phyloP scores from a whole-genome alignment of 1,139 yeast species.

The Lodderomyces pseudojiufengensis region DNA sequence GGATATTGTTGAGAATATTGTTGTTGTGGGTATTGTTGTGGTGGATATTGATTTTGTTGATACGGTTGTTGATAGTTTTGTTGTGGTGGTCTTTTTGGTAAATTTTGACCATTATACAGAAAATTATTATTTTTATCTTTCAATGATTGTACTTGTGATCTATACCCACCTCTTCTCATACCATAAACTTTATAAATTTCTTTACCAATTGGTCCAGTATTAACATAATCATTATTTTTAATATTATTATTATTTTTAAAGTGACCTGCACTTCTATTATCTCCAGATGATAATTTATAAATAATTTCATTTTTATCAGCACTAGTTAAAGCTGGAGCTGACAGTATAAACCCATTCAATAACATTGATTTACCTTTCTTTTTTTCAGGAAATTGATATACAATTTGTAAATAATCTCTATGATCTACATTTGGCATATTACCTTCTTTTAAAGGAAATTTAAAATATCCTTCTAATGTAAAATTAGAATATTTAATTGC shows the following conservation, averaged over 20 bases:
- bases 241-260: constrained; percentile 19
- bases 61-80: constrained; percentile 1
- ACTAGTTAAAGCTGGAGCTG: constrained; percentile 55
- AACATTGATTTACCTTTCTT: constrained; percentile 73
- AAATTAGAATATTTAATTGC: constrained; percentile 46
- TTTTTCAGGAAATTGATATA: constrained; percentile 55
- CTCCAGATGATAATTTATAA: constrained; percentile 20
- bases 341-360: constrained; percentile 72
- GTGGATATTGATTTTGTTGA: constrained; percentile 9
- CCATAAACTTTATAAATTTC: constrained; percentile 30
- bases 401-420: constrained; percentile 50
- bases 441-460: constrained; percentile 61
- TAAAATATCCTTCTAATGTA: constrained; percentile 42
- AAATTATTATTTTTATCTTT: constrained; percentile 8
- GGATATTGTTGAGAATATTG: constrained; percentile 4
- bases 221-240: constrained; percentile 37
- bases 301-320: constrained; percentile 67
- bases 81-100: constrained; percentile 3
- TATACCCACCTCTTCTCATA: constrained; percentile 42
- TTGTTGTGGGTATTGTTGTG: too few relatives aligned
- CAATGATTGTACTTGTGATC: constrained; percentile 26
- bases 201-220: constrained; percentile 41
- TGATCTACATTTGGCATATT: constrained; percentile 57
- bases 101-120: constrained; percentile 3
- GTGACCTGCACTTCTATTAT: constrained; percentile 20